Percentiles rank a stretch among this genome's conserved stretches.
Conservation (phyloP, 352 stramenopile species). For the Elongisporangium prolatum region DNA sequence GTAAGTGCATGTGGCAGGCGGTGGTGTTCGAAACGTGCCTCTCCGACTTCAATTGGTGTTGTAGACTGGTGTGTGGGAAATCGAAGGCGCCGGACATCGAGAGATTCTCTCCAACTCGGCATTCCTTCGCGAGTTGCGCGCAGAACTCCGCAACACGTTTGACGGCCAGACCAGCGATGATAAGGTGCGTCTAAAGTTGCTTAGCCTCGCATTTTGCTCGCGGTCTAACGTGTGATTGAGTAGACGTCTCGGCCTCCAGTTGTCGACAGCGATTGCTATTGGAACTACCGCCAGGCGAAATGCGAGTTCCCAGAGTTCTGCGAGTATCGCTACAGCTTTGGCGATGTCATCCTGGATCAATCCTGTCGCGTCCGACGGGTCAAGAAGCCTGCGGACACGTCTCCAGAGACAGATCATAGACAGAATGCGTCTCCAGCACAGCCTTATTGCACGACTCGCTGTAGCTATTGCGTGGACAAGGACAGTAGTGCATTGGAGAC, state of each 20-base stretch:
- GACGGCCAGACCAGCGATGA: conserved; percentile 39
- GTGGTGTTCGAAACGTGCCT: not conserved
- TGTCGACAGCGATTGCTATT: conserved; percentile 79
- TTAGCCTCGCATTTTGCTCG: not conserved
- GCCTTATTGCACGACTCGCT: not conserved
- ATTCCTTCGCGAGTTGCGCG: conserved; percentile 71
- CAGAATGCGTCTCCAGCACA: not conserved
- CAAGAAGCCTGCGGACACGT: conserved; percentile 24
- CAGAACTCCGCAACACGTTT: conserved; percentile 69
- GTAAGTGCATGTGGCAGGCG: conserved; percentile 14
- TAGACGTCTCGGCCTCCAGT: conserved; percentile 57
- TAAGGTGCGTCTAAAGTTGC: conserved; percentile 26
- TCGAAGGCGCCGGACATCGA: conserved; percentile 62
- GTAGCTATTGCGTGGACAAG: not conserved
- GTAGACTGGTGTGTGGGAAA: conserved; percentile 79
- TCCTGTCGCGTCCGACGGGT: conserved; percentile 54
- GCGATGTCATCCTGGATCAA: conserved; percentile 76
- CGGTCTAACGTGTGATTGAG: not conserved
- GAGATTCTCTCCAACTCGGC: conserved; percentile 67
- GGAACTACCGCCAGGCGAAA: conserved; percentile 69
- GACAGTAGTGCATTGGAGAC: not conserved
- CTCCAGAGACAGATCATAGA: not conserved
- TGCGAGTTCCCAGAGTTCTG: conserved; percentile 77
- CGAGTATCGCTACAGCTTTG: conserved; percentile 80
- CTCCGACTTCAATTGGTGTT: conserved; percentile 2